These are phyloP conservation scores for Inga oerstediana DNA, from an alignment of 306 rosid species.

Conservation along the genomic window DNA sequence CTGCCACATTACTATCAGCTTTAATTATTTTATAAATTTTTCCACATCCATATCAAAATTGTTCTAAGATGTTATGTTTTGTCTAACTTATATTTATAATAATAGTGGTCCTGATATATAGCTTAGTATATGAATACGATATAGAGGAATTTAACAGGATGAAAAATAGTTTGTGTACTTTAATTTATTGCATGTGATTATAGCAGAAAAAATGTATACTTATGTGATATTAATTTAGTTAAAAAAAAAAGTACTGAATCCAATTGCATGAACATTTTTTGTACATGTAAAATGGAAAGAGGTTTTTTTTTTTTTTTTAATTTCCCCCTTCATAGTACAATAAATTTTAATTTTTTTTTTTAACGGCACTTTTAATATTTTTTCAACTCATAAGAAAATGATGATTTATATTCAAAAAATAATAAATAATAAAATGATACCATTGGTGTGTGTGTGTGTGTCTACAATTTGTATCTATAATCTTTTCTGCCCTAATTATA, in stretches of 20 bases:
- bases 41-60: background rate
- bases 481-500: no score
- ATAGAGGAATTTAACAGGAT: background rate
- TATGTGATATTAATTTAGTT: background rate
- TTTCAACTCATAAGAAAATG: background rate
- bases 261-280: background rate
- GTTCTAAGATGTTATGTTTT: background rate
- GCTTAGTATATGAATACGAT: background rate
- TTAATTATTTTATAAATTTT: background rate
- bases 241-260: background rate
- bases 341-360: no score
- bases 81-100: background rate
- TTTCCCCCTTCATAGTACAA: no score
- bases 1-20: background rate
- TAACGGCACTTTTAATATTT: no score
- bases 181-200: background rate
- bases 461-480: no score
- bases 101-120: background rate
- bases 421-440: no score
- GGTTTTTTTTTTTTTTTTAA: no score
- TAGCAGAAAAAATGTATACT: no score
- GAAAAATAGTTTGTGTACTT: background rate
- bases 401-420: background rate
- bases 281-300: background rate
- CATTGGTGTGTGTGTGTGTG: no score